These are phyloP conservation scores for Delonix regia DNA, from an alignment of 306 rosid species.

Conservation along the genomic window DNA sequence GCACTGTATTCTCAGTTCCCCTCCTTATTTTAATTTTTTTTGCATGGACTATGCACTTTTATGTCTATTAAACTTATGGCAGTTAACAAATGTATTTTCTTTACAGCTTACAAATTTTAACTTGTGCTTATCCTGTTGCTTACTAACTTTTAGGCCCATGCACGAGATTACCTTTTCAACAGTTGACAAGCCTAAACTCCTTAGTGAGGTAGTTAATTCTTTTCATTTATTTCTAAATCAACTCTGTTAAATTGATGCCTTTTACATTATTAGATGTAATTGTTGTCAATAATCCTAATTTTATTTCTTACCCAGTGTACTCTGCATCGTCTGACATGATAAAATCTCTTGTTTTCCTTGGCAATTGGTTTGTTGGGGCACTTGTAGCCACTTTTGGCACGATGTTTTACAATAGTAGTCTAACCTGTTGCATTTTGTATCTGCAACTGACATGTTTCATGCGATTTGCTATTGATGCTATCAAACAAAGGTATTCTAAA, in stretches of 20 bases:
- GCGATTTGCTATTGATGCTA: conserved; percentile 22
- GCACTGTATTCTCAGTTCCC: background rate
- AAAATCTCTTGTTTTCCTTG: conserved; percentile 26
- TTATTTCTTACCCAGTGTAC: conserved; percentile 13
- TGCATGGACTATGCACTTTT: background rate
- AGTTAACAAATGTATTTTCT: conserved; percentile 6
- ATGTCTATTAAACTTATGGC: conserved; percentile 12
- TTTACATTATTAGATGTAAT: conserved; percentile 26
- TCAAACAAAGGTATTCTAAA: conserved; percentile 24
- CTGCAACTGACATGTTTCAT: conserved; percentile 9
- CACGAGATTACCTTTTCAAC: conserved; percentile 98
- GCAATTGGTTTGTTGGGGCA: conserved; percentile 30
- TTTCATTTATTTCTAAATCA: background rate
- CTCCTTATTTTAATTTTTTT: background rate
- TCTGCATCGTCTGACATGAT: conserved; percentile 30
- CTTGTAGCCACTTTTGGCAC: background rate
- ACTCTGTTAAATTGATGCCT: conserved; percentile 8
- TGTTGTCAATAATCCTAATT: conserved; percentile 19
- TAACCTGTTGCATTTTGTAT: conserved; percentile 24
- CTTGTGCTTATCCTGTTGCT: conserved; percentile 29
- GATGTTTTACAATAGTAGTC: conserved; percentile 12
- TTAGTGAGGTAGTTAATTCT: conserved; percentile 82
- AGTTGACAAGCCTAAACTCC: conserved; percentile 89
- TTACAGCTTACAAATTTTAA: conserved; percentile 22
- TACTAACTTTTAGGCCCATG: conserved; percentile 75